Evolutionary conservation across 257 asterid genomes (phyloP).

Genomic region (Prunella vulgaris): DNA sequence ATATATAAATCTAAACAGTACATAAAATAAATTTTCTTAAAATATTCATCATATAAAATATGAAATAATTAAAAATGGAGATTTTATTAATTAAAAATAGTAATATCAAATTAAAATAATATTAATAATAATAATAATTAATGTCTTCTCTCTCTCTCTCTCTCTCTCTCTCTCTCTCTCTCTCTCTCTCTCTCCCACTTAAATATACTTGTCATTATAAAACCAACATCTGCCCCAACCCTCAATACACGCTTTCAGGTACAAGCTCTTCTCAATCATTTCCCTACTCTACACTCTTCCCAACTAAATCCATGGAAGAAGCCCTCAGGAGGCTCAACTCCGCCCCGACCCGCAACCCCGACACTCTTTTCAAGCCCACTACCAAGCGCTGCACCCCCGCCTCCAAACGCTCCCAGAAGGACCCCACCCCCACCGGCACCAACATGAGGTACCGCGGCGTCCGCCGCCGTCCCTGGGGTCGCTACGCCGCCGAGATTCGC

Average conservation of each 20-base stretch:
- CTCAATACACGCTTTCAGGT: conserved; percentile 21
- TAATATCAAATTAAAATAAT: no score
- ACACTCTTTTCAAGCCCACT: conserved; percentile 14
- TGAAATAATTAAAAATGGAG: no score
- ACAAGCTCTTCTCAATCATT: conserved; percentile 21
- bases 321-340: conserved; percentile 66
- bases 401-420: conserved; percentile 53
- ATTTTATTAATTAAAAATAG: no score
- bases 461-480: conserved; percentile 97
- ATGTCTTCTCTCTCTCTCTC: not conserved
- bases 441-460: conserved; percentile 78
- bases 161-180: conserved; percentile 4
- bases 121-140: not conserved
- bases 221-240: conserved; percentile 22
- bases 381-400: conserved; percentile 39
- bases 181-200: conserved; percentile 8
- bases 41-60: no score
- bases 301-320: conserved; percentile 57
- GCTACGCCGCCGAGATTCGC: conserved; percentile 89
- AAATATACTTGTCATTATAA: conserved; percentile 31
- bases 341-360: conserved; percentile 24
- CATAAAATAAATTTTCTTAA: no score
- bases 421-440: conserved; percentile 19
- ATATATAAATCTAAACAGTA: no score
- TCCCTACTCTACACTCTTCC: not conserved